These are phyloP conservation scores for Candida argentea DNA, from an alignment of 805 yeast genomes.

Conservation along the genomic window DNA sequence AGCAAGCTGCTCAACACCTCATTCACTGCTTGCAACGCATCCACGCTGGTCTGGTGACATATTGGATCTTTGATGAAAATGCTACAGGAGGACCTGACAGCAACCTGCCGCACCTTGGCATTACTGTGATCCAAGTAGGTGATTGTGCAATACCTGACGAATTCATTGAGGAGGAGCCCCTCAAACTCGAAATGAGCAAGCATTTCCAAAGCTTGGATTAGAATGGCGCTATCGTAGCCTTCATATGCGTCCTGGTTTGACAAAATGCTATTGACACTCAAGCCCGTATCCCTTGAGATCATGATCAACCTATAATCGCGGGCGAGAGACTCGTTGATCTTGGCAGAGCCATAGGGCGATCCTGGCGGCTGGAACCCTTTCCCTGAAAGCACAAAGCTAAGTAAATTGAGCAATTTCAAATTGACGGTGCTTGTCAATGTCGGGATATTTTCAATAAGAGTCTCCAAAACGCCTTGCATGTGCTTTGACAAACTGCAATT, in stretches of 20 bases:
- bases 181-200: constrained; percentile 65
- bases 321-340: constrained; percentile 57
- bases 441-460: constrained; percentile 64
- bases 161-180: constrained; percentile 71
- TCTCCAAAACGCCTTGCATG: constrained; percentile 65
- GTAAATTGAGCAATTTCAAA: constrained; percentile 55
- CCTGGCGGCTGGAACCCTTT: constrained; percentile 78
- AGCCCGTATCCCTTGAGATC: constrained; percentile 59
- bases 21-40: constrained; percentile 73
- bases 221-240: constrained; percentile 32
- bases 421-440: constrained; percentile 68
- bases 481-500: constrained; percentile 77
- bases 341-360: constrained; percentile 56
- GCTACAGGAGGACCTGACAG: constrained; percentile 75
- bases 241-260: constrained; percentile 23
- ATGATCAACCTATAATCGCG: constrained; percentile 67
- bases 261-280: constrained; percentile 24
- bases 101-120: constrained; percentile 70
- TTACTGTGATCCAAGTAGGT: constrained; percentile 74
- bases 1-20: constrained; percentile 75
- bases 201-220: constrained; percentile 73
- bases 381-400: constrained; percentile 75
- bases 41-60: constrained; percentile 71
- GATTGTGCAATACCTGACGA: constrained; percentile 78
- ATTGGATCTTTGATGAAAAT: constrained; percentile 73